Percentiles rank a stretch among this genome's conserved stretches.
phyloP scores from a whole-genome alignment of 2,329 filamentous ascomycete species.

The Clonostachys chloroleuca region DNA sequence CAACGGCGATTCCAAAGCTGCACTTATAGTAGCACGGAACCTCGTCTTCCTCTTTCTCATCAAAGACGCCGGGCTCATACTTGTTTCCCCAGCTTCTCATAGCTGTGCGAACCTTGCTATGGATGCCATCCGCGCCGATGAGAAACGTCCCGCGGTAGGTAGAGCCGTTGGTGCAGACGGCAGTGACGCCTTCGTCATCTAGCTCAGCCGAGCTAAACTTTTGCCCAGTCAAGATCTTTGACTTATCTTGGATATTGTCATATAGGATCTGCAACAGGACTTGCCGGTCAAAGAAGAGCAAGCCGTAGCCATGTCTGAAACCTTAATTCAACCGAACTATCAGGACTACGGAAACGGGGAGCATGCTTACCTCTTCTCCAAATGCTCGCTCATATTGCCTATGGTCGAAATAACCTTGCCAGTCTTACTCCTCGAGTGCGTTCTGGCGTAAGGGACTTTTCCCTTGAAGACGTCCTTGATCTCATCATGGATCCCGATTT shows the following conservation, averaged over 20 bases:
- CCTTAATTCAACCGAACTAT: not conserved
- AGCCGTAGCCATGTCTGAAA: not conserved
- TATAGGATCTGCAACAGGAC: not conserved
- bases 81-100: constrained; percentile 11
- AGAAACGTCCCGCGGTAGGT: constrained; percentile 20
- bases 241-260: not conserved
- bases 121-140: constrained; percentile 29
- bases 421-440: too few species aligned
- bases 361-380: too few species aligned
- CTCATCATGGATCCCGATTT: not conserved
- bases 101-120: constrained; percentile 22
- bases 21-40: constrained; percentile 18
- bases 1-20: constrained; percentile 24
- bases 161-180: constrained; percentile 9
- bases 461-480: not conserved
- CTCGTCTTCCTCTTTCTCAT: constrained; percentile 3
- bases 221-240: not conserved
- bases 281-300: not conserved
- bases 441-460: too few species aligned
- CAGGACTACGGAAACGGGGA: too few species aligned
- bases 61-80: constrained; percentile 13
- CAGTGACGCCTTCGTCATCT: not conserved
- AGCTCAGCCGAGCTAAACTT: not conserved
- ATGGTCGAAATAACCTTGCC: too few species aligned
- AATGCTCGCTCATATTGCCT: too few species aligned